Percentiles rank a stretch among this genome's conserved stretches.
Evolutionary conservation across 306 rosid species (phyloP).

Genomic region (Gastrolobium bilobum): DNA sequence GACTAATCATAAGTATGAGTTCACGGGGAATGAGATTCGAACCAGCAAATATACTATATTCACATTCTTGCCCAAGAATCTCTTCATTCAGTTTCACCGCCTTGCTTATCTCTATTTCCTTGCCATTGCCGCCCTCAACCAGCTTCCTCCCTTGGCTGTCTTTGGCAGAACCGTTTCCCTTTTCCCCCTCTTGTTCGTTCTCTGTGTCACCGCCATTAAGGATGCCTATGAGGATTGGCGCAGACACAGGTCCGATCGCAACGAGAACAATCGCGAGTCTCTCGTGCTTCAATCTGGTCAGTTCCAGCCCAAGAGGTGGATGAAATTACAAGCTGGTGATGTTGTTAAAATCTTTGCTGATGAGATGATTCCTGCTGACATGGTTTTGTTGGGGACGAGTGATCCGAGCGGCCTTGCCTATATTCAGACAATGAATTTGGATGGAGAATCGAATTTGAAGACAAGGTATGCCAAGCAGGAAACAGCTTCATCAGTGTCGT

Average conservation of each 20-base stretch:
- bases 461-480: conserved; percentile 90
- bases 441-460: conserved; percentile 90
- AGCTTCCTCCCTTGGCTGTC: conserved; percentile 92
- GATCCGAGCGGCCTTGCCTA: conserved; percentile 86
- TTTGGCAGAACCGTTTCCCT: conserved; percentile 87
- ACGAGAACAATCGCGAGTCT: conserved; percentile 76
- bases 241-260: conserved; percentile 75
- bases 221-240: conserved; percentile 96
- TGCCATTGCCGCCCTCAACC: conserved; percentile 87
- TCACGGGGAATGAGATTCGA: conserved; percentile 73
- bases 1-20: conserved; percentile 78
- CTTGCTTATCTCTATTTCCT: conserved; percentile 88
- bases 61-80: conserved; percentile 83
- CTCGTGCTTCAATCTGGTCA: conserved; percentile 62
- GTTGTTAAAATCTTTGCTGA: conserved; percentile 70
- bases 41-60: conserved; percentile 79
- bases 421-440: conserved; percentile 90
- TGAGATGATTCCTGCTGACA: conserved; percentile 81
- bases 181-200: conserved; percentile 79
- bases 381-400: conserved; percentile 82
- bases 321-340: conserved; percentile 72
- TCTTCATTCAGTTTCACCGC: conserved; percentile 86
- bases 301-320: conserved; percentile 68
- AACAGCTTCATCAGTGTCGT: conserved; percentile 59
- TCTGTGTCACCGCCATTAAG: conserved; percentile 83